Conservation (phyloP, 345 rosid species). For the Salix suchowensis region DNA sequence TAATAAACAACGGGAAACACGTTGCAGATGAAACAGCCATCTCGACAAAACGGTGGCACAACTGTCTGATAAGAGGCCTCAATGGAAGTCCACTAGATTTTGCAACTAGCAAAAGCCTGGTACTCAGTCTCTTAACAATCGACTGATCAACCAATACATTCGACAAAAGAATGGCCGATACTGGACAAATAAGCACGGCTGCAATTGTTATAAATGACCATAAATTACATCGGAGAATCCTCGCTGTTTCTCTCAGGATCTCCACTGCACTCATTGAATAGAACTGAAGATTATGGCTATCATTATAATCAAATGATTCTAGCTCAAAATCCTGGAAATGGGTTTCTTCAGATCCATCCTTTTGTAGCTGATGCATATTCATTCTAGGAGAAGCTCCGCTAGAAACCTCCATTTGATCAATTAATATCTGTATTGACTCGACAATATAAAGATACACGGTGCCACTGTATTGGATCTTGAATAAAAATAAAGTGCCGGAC, state of each 20-base stretch:
- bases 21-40: constrained; percentile 54
- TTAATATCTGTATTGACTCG: background rate
- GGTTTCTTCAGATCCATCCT: constrained; percentile 36
- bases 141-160: constrained; percentile 66
- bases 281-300: constrained; percentile 27
- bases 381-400: constrained; percentile 30
- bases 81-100: constrained; percentile 73
- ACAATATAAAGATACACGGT: background rate
- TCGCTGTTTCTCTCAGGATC: constrained; percentile 79
- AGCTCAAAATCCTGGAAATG: constrained; percentile 33
- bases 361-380: constrained; percentile 27
- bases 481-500: background rate
- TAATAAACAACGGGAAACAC: constrained; percentile 76
- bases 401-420: constrained; percentile 36
- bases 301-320: constrained; percentile 25
- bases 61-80: constrained; percentile 53
- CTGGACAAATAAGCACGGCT: constrained; percentile 67
- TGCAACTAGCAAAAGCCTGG: constrained; percentile 58
- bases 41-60: constrained; percentile 64
- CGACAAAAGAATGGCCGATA: constrained; percentile 62
- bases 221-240: constrained; percentile 71
- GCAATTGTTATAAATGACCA: constrained; percentile 57
- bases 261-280: constrained; percentile 74
- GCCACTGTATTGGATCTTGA: constrained; percentile 1
- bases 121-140: constrained; percentile 50